Evolutionary conservation across 176 grass and related monocot genomes (phyloP), one percentile per base, ranked within the genome.

Genomic region (Carex cristatella): DNA sequence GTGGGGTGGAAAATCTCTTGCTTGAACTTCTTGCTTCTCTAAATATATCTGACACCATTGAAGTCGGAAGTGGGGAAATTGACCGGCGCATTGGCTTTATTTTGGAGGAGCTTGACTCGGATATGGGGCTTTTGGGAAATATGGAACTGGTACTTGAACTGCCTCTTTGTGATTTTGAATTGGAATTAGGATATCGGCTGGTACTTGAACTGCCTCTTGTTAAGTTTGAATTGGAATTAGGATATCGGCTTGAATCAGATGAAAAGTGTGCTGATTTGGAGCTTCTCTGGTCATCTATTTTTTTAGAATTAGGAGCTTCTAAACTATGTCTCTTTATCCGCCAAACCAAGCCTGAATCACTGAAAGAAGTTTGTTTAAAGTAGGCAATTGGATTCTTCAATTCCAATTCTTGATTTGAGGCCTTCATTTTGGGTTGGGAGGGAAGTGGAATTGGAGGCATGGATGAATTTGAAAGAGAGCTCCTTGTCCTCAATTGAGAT

Each of bases 1-100:
- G 97, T 27, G 97, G 97, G 10, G 91, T 95, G 44, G 93, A 90
- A 86, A 99, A 99, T 72, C 97, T 84, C 84, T 89, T 94, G 10
- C 87, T 91, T 35, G 89, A 87, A 85, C 84, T 84, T 69, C 88
- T 94, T 0, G 93, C 97, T 87, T 99, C 97, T 88, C 86, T 88
- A 62, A 99, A 95, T 28, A 82, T 85, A 59, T 95, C 93, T 0
- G 93, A 95, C 63, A 99, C 82, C 65, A 80, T 84, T 18, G 84
- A 91, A 1, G 81, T 85, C 6, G 91, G 90, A 81, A 92, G 85
- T 2, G 93, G 93, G 6, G 96, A 95, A 64, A 88, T 81, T 0
- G 96, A 85, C 65, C 96, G 86, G 15, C 83, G 76, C 73, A 86
- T 99, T 0, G 74, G 85, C 67, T 88, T 89, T 9, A 44, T 53